These are phyloP conservation scores for Psidium friedrichsthalianum DNA, from an alignment of 345 rosid genomes.

Conservation along the genomic window DNA sequence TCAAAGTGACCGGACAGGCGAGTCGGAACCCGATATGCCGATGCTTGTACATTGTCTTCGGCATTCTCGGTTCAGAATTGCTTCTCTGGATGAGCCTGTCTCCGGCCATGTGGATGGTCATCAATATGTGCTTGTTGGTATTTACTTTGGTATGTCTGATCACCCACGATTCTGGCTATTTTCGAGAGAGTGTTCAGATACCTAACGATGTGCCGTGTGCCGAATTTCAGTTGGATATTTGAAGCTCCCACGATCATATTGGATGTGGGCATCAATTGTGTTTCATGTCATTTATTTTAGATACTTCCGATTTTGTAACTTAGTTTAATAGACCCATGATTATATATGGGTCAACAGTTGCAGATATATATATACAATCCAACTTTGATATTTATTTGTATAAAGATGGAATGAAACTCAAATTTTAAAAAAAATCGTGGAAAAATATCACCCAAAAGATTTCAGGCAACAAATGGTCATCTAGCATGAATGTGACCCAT, in stretches of 20 bases:
- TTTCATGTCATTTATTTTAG: background rate
- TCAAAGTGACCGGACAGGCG: background rate
- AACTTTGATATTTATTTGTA: background rate
- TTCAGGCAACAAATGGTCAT: background rate
- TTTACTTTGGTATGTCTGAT: background rate
- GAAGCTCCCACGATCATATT: background rate
- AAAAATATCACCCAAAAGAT: background rate
- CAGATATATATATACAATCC: background rate
- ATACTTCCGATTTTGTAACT: background rate
- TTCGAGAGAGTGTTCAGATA: accelerated
- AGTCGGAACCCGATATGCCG: accelerated
- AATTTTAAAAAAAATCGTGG: background rate
- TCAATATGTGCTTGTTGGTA: background rate
- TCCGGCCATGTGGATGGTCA: background rate
- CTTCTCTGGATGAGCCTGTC: background rate
- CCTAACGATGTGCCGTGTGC: accelerated
- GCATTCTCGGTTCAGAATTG: background rate
- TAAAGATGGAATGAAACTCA: background rate
- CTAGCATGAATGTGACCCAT: background rate
- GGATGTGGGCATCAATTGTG: accelerated
- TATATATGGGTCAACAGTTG: background rate
- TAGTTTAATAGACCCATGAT: background rate
- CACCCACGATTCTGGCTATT: too few relatives aligned
- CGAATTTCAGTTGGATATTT: background rate
- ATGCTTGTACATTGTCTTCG: background rate